Percentiles rank a stretch among this genome's conserved stretches.
Conservation (phyloP, 495 filamentous ascomycete species). For the Cladorrhinum samala region DNA sequence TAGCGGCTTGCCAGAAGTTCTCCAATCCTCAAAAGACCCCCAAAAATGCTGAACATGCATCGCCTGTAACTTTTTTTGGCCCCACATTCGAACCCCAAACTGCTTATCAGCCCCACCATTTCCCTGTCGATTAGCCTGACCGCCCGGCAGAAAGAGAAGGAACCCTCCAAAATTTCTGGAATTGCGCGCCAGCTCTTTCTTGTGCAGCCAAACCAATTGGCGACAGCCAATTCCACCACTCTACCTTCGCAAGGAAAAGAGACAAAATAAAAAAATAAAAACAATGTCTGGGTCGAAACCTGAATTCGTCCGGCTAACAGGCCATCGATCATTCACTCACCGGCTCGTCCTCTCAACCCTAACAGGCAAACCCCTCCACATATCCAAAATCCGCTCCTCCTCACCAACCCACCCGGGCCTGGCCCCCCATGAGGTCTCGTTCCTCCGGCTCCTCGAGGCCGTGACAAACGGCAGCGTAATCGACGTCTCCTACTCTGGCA, state of each 20-base stretch:
- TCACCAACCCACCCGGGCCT: constrained; percentile 83
- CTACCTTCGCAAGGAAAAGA: too few species aligned
- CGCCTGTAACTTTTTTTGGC: constrained; percentile 17
- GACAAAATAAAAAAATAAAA: constrained; percentile 1
- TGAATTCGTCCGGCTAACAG: constrained; percentile 61
- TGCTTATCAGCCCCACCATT: constrained; percentile 23
- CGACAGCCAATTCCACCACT: not conserved
- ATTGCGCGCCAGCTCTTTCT: not conserved
- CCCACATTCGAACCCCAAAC: not conserved
- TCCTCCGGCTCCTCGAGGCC: constrained; percentile 88
- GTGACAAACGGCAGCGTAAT: constrained; percentile 93
- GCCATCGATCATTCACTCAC: constrained; percentile 73
- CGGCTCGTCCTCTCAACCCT: constrained; percentile 88
- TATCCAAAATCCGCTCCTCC: constrained; percentile 84
- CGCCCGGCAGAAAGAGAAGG: constrained; percentile 26
- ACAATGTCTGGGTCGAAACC: constrained; percentile 38
- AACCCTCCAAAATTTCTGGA: constrained; percentile 29
- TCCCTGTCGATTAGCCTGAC: constrained; percentile 21
- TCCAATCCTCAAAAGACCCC: not conserved
- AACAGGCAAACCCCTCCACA: constrained; percentile 79
- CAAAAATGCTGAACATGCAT: not conserved
- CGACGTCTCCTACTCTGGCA: constrained; percentile 93
- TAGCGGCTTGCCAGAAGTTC: not conserved
- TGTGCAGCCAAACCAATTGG: not conserved
- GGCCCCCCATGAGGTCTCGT: constrained; percentile 85